Evolutionary conservation across 139 green algal species (phyloP), one percentile per base, ranked within the genome.

Genomic region (Haematococcus lacustris): DNA sequence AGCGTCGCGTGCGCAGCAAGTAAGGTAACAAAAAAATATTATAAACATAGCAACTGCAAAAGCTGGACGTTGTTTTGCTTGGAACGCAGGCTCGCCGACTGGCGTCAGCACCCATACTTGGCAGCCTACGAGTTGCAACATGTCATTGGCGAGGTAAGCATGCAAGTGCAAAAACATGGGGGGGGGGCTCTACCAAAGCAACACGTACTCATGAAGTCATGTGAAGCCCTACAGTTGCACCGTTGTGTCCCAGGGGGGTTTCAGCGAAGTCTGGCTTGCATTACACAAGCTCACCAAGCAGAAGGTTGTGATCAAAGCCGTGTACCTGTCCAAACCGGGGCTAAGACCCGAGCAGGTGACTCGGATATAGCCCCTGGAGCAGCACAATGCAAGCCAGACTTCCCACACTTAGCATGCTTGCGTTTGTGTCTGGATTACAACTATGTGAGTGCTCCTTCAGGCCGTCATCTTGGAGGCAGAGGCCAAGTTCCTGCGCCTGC

Each of bases 261-360:
- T 85, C 69, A 76, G 72, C 7, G 79, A 87, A 73, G 76, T 87
- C 2, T 75, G 71, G 59, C 57, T 83, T 32, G 78, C 73, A 2
- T 26, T 68, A n/a, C 67, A 76, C 34, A 71, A 71, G 34, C 35
- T 65, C 0, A 80, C 1, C 4, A 39, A 35, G 30, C 39, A 72
- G 41, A 38, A 72, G 38, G 66, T 72, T 2, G 75, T 68, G 1
- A 28, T 87, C 23, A 87, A 87, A 61, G 68, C 81, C 28, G 75
- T 84, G 3, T 80, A 81, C 70, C 67, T 87, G 3, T 75, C 73
- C 61, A 82, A 75, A n/a, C 53, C 66, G 30, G 76, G 76, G 2
- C 76, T 85, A 17, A 70, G 28, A 3, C 38, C 28, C 0, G 70
- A 80, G 60, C 61, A 84, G 39, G 71, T 79, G 39, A 64, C 70